Evolutionary conservation across 768 basidiomycete genomes (phyloP).

Genomic region (Peribolospora baueri): DNA sequence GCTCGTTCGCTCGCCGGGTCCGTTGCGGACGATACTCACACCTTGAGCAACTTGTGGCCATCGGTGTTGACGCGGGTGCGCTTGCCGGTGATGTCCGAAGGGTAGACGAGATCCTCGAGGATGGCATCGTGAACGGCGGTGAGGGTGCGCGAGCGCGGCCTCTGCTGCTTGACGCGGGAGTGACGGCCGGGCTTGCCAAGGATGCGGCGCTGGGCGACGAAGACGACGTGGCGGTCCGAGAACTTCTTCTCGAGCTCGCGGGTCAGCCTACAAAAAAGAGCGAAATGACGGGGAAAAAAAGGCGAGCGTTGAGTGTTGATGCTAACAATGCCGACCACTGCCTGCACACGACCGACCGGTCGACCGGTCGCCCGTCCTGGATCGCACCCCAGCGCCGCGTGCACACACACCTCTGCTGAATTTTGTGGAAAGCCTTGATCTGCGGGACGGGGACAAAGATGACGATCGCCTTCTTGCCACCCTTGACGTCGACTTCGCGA

Average conservation of each 20-base stretch:
- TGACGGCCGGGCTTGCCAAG: slow-evolving; percentile 87
- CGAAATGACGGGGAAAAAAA: too few species aligned
- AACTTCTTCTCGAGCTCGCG: slow-evolving; percentile 99
- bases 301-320: neutral
- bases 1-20: too few species aligned
- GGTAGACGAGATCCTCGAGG: slow-evolving; percentile 95
- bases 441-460: slow-evolving; percentile 94
- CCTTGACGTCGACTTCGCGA: slow-evolving; percentile 94
- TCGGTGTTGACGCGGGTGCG: slow-evolving; percentile 79
- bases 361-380: too few species aligned
- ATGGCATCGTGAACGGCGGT: slow-evolving; percentile 96
- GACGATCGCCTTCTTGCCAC: slow-evolving; percentile 98
- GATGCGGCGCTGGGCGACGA: slow-evolving; percentile 95
- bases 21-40: slow-evolving; percentile 35
- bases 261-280: slow-evolving; percentile 42
- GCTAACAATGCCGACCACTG: neutral
- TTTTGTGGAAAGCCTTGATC: slow-evolving; percentile 93
- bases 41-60: slow-evolving; percentile 86
- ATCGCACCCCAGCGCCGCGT: neutral
- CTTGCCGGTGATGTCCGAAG: slow-evolving; percentile 94
- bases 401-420: slow-evolving; percentile 63
- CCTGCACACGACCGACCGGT: neutral
- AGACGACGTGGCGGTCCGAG: slow-evolving; percentile 95
- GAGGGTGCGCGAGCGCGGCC: slow-evolving; percentile 87
- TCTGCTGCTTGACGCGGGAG: slow-evolving; percentile 80